These are phyloP conservation scores for Termitomyces sp. DNA, from an alignment of 768 basidiomycete genomes.

Conservation along the genomic window DNA sequence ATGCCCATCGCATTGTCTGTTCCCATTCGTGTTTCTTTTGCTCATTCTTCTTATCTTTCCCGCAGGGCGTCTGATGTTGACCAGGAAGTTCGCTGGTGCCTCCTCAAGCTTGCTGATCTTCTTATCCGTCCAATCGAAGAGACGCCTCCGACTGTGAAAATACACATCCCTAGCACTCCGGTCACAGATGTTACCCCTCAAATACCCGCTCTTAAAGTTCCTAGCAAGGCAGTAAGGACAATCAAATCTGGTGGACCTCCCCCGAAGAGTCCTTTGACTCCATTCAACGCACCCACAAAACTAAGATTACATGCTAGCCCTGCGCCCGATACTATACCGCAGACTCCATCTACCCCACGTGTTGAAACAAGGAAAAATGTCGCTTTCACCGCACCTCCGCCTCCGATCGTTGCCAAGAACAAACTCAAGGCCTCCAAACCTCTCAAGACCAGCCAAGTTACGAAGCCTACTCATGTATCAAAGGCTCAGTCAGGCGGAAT, in stretches of 20 bases:
- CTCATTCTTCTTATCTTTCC: slow-evolving; percentile 4
- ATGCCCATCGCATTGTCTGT: slow-evolving; percentile 77
- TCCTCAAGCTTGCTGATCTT: slow-evolving; percentile 88
- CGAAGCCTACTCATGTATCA: slow-evolving; percentile 44
- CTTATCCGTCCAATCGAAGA: slow-evolving; percentile 82
- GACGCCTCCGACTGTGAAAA: slow-evolving; percentile 77
- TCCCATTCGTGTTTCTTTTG: slow-evolving; percentile 17
- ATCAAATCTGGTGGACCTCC: slow-evolving; percentile 33
- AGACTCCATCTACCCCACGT: slow-evolving; percentile 24
- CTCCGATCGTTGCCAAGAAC: slow-evolving; percentile 22
- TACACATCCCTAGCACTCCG: slow-evolving; percentile 74
- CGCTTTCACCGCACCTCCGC: slow-evolving; percentile 28
- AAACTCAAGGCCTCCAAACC: slow-evolving; percentile 22
- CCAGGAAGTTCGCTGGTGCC: slow-evolving; percentile 85
- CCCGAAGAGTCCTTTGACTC: slow-evolving; percentile 34
- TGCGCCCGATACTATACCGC: slow-evolving; percentile 19
- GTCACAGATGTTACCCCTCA: slow-evolving; percentile 55
- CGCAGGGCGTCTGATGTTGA: slow-evolving; percentile 69
- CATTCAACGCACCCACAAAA: slow-evolving; percentile 41
- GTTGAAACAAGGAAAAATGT: slow-evolving; percentile 29
- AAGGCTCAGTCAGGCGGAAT: slow-evolving; percentile 78
- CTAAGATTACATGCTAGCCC: slow-evolving; percentile 48
- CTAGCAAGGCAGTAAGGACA: slow-evolving; percentile 34
- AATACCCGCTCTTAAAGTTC: slow-evolving; percentile 47
- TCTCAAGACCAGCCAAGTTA: slow-evolving; percentile 15